These are phyloP conservation scores for Phytophthora boehmeriae DNA, from an alignment of 352 stramenopile genomes.

Conservation along the genomic window DNA sequence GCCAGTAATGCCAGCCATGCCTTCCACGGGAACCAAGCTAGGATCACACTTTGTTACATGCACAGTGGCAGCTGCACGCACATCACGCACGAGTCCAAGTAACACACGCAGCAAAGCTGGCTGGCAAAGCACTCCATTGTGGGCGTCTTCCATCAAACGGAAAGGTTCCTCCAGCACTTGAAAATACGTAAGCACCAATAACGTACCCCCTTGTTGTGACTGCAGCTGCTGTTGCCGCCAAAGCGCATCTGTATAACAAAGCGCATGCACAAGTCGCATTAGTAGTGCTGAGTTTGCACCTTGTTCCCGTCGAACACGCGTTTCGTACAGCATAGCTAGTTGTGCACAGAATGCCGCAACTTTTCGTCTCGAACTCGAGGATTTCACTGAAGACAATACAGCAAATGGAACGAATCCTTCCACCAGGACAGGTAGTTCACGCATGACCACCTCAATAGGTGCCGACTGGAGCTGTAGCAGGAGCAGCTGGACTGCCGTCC, in stretches of 20 bases:
- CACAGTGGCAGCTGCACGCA: slow-evolving; percentile 51
- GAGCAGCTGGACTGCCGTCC: slow-evolving; percentile 29
- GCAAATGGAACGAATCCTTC: slow-evolving; percentile 43
- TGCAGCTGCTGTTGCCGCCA: slow-evolving; percentile 41
- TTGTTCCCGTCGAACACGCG: slow-evolving; percentile 34
- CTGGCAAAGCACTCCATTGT: slow-evolving; percentile 38
- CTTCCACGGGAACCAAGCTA: slow-evolving; percentile 29
- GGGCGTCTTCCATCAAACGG: slow-evolving; percentile 50
- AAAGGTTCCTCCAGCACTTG: slow-evolving; percentile 64
- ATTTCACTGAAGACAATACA: slow-evolving; percentile 21
- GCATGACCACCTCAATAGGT: slow-evolving; percentile 37
- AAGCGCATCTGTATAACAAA: slow-evolving; percentile 54
- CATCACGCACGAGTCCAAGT: slow-evolving; percentile 42
- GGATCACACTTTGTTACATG: slow-evolving; percentile 50
- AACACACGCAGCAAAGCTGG: slow-evolving; percentile 51
- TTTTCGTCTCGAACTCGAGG: slow-evolving; percentile 14
- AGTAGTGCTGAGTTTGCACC: slow-evolving; percentile 28
- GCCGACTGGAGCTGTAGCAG: slow-evolving; percentile 40
- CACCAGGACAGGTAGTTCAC: slow-evolving; percentile 34
- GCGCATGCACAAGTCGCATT: slow-evolving; percentile 47
- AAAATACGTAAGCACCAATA: slow-evolving; percentile 45
- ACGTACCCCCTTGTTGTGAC: slow-evolving; percentile 11
- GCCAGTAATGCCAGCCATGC: slow-evolving; percentile 7
- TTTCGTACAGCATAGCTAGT: slow-evolving; percentile 42
- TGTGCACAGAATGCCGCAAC: slow-evolving; percentile 41